phyloP scores from a whole-genome alignment of 2,329 filamentous ascomycete genomes.

The Aspergillus novofumigatus region DNA sequence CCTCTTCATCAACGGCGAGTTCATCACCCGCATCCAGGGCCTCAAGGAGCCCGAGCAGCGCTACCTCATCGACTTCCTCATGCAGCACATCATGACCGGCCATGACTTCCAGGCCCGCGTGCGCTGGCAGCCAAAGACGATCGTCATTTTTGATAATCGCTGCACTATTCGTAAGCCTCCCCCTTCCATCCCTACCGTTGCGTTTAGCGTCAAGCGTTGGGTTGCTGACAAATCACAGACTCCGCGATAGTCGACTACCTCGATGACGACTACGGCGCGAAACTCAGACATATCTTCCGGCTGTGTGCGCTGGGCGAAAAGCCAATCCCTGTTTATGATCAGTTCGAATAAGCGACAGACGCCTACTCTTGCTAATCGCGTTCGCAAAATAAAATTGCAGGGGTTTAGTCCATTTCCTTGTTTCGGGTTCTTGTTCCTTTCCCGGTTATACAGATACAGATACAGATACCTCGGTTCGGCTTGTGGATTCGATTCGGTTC shows the following conservation, averaged over 20 bases:
- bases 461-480: conserved; percentile 12
- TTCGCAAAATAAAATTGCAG: too few species aligned
- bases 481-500: background rate
- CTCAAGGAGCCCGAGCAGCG: conserved; percentile 46
- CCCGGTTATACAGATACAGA: conserved; percentile 3
- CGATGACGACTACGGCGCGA: conserved; percentile 43
- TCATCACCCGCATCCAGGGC: conserved; percentile 46
- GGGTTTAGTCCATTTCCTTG: background rate
- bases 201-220: too few species aligned
- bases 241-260: conserved; percentile 50
- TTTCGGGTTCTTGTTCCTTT: background rate
- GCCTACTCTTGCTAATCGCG: background rate
- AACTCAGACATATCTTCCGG: conserved; percentile 49
- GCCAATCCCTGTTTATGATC: conserved; percentile 43
- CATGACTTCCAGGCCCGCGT: conserved; percentile 48
- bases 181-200: background rate
- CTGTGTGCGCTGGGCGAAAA: conserved; percentile 47
- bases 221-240: conserved; percentile 34
- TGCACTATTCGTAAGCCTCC: conserved; percentile 43
- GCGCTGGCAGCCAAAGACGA: conserved; percentile 46
- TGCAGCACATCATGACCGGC: conserved; percentile 44
- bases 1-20: conserved; percentile 47
- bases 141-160: conserved; percentile 51
- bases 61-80: conserved; percentile 45
- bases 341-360: conserved; percentile 22